These are phyloP conservation scores for Aureobasidium sp. DNA, from an alignment of 2,329 filamentous ascomycete species.

Conservation along the genomic window DNA sequence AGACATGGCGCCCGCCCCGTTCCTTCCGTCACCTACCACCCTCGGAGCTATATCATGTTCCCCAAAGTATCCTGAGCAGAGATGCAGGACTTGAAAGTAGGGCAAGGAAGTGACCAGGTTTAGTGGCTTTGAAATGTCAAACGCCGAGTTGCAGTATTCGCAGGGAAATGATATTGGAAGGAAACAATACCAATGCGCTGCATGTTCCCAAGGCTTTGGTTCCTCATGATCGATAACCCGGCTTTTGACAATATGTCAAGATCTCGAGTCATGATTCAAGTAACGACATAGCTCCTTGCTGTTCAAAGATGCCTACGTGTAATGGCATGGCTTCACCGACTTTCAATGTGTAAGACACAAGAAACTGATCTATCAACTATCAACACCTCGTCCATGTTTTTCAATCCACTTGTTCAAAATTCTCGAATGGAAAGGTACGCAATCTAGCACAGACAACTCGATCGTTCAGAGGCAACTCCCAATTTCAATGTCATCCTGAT, in stretches of 20 bases:
- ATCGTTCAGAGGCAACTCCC: not conserved
- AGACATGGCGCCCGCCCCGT: not conserved
- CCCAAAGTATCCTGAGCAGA: not conserved
- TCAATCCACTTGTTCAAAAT: not conserved
- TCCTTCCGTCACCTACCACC: slow-evolving; percentile 1
- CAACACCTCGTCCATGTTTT: not conserved
- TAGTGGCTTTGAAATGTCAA: not conserved
- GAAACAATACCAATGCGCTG: not conserved
- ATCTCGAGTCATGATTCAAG: not conserved
- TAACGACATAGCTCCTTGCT: not conserved
- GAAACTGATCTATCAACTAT: not conserved
- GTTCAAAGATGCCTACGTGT: not conserved
- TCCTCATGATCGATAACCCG: not conserved
- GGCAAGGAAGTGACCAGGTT: not conserved
- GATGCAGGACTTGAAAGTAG: not conserved
- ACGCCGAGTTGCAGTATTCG: not conserved
- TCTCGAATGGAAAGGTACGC: not conserved
- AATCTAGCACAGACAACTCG: not conserved
- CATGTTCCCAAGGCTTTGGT: not conserved
- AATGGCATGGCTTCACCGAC: not conserved
- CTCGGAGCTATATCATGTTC: not conserved
- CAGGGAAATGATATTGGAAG: not conserved
- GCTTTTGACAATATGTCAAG: not conserved
- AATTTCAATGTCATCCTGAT: not conserved
- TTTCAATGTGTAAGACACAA: not conserved